Evolutionary conservation across 2,329 filamentous ascomycete species (phyloP), one percentile per base, ranked within the genome.

Genomic region (Ophidiomyces ophidiicola): DNA sequence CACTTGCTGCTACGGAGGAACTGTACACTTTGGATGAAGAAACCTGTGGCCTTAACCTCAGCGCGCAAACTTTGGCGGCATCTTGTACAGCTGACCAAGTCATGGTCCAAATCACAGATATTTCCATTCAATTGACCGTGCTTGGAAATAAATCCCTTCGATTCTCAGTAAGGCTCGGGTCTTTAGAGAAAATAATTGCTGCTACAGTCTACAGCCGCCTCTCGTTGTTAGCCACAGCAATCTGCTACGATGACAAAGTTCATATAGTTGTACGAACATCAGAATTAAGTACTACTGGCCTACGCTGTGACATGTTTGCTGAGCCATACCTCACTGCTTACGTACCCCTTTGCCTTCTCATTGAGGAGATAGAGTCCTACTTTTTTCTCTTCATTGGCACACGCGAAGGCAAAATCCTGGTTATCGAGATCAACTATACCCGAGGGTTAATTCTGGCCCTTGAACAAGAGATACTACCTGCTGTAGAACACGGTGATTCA

Each of bases 71-170:
- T 3, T 45, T 71, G 19, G 61, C 64, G 19, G 63, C 61, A 5
- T 62, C 59, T 12, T 57, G 50, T 36, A 57, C 62, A 6, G 43
- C 48, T 11, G 47, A 50, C 3, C 56, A 58, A 19, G 43, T 55
- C 5, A 43, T 68, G 8, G 47, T 67, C 12, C 66, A 69, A 41
- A 50, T 69, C 25, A 68, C 66, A 6, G 49, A 57, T 29, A 49
- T 39, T 11, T 55, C 57, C 6, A 55, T 64, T 11, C 51, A 53
- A 26, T 41, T 63, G 6, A 53, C 56, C 15, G 43, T 51, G 14
- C 47, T 51, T 8, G 44, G 39, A 17, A 47, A 53, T 30, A 15
- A 32, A 11, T 14, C 31, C n/a, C 40, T 44, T n/a, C 53, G 48
- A 24, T 46, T 42, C 36, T 49, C 47, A 8, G 44, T 50, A 18